Percentiles rank a stretch among this genome's conserved stretches.
Evolutionary conservation across 768 basidiomycete species (phyloP).

Genomic region (Tricholoma sp.): DNA sequence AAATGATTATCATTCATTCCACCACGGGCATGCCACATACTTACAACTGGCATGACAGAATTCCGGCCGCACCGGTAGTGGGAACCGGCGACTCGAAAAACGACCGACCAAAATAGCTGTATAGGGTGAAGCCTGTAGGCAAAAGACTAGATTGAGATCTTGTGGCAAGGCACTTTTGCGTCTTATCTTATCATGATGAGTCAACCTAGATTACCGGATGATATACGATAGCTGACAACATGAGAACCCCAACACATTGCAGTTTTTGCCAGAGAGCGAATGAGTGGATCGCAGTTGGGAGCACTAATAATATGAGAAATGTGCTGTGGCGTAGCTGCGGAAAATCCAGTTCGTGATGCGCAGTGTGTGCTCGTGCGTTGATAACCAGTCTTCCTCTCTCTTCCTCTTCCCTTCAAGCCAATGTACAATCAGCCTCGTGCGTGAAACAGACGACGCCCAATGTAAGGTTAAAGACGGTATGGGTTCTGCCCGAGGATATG

Average conservation of each 20-base stretch:
- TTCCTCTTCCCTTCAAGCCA: neutral
- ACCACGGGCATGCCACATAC: too few relatives aligned
- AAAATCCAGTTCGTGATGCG: too few relatives aligned
- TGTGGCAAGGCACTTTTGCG: neutral
- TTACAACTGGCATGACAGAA: too few relatives aligned
- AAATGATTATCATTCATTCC: too few relatives aligned
- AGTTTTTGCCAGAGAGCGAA: too few relatives aligned
- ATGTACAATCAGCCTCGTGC: neutral
- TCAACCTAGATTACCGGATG: neutral
- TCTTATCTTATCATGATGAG: neutral
- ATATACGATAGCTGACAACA: neutral
- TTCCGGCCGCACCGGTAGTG: too few relatives aligned
- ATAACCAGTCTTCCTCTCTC: neutral
- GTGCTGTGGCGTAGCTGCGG: too few relatives aligned
- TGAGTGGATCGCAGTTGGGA: too few relatives aligned
- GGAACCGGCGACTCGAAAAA: too few relatives aligned
- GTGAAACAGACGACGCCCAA: neutral
- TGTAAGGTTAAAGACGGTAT: neutral
- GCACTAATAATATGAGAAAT: too few relatives aligned
- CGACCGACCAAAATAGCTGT: too few relatives aligned
- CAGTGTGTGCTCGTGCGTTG: too few relatives aligned
- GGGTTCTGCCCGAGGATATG: neutral
- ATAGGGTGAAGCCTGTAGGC: neutral
- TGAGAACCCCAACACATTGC: neutral
- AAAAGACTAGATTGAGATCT: neutral